Conservation (phyloP, 371 early-diverging fungal genomes). For the Sporodiniella umbellata region DNA sequence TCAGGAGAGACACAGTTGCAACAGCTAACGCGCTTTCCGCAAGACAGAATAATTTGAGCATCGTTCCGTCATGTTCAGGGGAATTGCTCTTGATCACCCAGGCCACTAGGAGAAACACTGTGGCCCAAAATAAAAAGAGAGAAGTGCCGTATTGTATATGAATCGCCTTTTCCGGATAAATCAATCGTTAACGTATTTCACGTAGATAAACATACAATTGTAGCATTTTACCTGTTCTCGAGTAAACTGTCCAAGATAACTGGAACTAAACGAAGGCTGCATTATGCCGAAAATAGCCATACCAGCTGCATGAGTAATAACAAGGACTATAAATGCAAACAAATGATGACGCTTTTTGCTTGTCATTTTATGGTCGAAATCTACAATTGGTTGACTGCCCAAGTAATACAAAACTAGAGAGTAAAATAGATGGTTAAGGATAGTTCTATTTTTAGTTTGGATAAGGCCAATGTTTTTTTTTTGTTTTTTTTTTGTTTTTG, state of each 20-base stretch:
- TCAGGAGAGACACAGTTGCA: conserved; percentile 76
- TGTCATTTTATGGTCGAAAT: too few species aligned
- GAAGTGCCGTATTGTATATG: conserved; percentile 23
- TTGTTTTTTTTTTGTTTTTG: conserved; percentile 10
- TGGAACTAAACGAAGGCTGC: conserved; percentile 25
- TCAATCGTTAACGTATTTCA: not conserved
- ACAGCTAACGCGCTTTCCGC: conserved; percentile 68
- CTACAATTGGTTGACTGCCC: conserved; percentile 16
- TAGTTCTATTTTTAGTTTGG: too few species aligned
- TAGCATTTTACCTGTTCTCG: conserved; percentile 8
- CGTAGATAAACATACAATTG: not conserved
- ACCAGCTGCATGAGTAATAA: conserved; percentile 32
- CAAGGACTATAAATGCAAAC: conserved; percentile 34
- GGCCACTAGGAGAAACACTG: conserved; percentile 7
- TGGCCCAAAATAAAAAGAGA: conserved; percentile 7
- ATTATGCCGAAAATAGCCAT: conserved; percentile 35
- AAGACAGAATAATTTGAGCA: conserved; percentile 70
- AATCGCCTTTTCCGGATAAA: conserved; percentile 6
- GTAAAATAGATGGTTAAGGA: conserved; percentile 39
- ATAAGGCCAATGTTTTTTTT: conserved; percentile 4
- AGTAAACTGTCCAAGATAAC: conserved; percentile 8
- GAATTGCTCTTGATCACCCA: conserved; percentile 12
- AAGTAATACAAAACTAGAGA: conserved; percentile 43
- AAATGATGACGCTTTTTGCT: conserved; percentile 21
- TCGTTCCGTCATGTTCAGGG: conserved; percentile 34